Conservation (phyloP, 2,329 filamentous ascomycete species). For the Tothia fuscella region DNA sequence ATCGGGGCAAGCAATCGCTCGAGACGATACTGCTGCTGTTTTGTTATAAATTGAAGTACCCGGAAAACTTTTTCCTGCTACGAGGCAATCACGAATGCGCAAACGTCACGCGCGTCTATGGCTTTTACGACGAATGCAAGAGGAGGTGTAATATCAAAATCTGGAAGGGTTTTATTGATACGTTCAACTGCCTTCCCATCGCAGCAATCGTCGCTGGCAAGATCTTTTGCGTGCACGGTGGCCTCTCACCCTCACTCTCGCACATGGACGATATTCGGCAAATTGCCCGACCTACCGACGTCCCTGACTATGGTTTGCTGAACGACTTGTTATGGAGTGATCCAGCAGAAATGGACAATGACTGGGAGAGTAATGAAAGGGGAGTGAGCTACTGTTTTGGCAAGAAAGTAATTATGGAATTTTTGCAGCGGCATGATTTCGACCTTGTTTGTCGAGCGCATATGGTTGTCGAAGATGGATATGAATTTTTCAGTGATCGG, state of each 20-base stretch:
- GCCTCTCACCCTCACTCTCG: conserved; percentile 77
- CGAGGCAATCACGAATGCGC: conserved; percentile 95
- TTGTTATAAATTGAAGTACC: conserved; percentile 95
- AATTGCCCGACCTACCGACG: conserved; percentile 90
- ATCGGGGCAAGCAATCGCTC: conserved; percentile 87
- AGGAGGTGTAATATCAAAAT: conserved; percentile 91
- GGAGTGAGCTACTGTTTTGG: conserved; percentile 98
- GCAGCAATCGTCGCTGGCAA: conserved; percentile 94
- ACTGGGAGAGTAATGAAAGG: conserved; percentile 95
- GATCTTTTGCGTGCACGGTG: conserved; percentile 95
- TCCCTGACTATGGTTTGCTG: conserved; percentile 88
- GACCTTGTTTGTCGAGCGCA: conserved; percentile 94
- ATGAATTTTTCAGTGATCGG: conserved; percentile 95
- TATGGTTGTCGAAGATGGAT: conserved; percentile 98
- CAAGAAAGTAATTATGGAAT: conserved; percentile 95
- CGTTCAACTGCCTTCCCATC: conserved; percentile 90
- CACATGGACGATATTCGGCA: conserved; percentile 99
- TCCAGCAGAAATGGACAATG: conserved; percentile 92
- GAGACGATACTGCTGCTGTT: conserved; percentile 88
- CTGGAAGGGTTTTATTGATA: conserved; percentile 96
- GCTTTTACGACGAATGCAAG: conserved; percentile 98
- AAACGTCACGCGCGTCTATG: conserved; percentile 89
- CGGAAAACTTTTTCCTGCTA: conserved; percentile 92
- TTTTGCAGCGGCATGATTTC: conserved; percentile 88
- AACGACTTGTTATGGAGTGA: conserved; percentile 97